phyloP scores from a whole-genome alignment of 2,329 filamentous ascomycete species.

The Volutella citrinella region DNA sequence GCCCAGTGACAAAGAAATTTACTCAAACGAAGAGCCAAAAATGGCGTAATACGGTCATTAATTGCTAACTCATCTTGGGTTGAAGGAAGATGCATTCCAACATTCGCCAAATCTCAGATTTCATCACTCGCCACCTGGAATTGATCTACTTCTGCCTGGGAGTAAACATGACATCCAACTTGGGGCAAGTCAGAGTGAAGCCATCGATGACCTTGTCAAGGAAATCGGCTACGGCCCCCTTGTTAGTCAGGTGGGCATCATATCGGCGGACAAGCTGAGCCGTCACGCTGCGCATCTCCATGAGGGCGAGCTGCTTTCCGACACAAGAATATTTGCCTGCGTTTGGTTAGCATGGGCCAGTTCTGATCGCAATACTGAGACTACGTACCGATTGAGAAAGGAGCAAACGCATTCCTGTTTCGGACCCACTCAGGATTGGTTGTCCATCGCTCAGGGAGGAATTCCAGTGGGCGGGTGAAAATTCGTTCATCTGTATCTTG shows the following conservation, averaged over 20 bases:
- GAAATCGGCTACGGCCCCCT: no score
- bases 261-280: neutral
- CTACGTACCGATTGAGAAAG: slow-evolving; percentile 26
- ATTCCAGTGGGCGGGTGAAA: slow-evolving; percentile 11
- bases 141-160: no score
- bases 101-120: no score
- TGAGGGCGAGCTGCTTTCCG: slow-evolving; percentile 34
- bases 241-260: no score
- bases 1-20: no score
- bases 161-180: neutral
- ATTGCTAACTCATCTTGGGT: no score
- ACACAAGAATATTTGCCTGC: slow-evolving; percentile 32
- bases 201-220: neutral
- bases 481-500: slow-evolving; percentile 14
- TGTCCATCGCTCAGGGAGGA: slow-evolving; percentile 35
- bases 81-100: no score
- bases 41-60: no score
- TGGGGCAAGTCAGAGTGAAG: neutral
- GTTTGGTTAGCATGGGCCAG: neutral
- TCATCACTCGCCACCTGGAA: no score
- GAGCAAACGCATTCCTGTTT: slow-evolving; percentile 20
- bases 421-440: slow-evolving; percentile 25
- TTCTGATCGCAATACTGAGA: neutral
- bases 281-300: slow-evolving; percentile 25
- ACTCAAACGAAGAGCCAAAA: no score